Base-by-base conservation (phyloP, 2,329 filamentous ascomycete species). In the Fusarium transvaalense region DNA sequence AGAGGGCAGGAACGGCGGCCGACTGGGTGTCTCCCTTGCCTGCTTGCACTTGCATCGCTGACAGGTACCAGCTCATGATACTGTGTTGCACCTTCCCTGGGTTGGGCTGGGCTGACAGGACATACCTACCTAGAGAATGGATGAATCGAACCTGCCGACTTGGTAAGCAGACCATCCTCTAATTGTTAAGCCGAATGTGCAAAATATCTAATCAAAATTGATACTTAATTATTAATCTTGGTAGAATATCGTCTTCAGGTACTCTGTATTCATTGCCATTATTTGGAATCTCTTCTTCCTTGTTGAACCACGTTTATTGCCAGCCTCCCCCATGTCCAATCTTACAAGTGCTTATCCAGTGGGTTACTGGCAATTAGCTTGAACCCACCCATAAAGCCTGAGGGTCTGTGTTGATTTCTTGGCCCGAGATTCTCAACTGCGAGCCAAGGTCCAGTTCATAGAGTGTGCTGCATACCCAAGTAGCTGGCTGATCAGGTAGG, bases 1-100 rank as follows among this genome's bases (percentile, higher is more conserved):
- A 43, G 27, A 64, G 38, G 31, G 47, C 45, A 66, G 42, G 55
- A 46, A 65, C 56, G 54, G 61, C 61, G 61, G 61, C 61, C 50
- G 63, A 66, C 55, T 51, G 34, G 23, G 31, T 27, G 25, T 21
- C 37, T n/a, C 39, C 34, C 61, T 65, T 60, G 39, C 29, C 61
- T 64, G 34, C 23, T 38, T 19, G 32, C 23, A 50, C 47, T 50
- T 51, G 41, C 61, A 53, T 64, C 61, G 56, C 31, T 61, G 55
- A 66, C 43, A 66, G 63, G 61, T 66, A 55, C 63, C 21, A 27
- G 41, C 46, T 53, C 37, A 59, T 19, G 39, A 23, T 50, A 38
- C 47, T 27, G 25, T 19, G 35, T 29, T 27, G 47, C 27, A n/a
- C 13, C 47, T 35, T 50, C 32, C 13, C 47, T 29, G 8, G 34